Base-by-base conservation (phyloP, 768 basidiomycete genomes). In the Royoungia palumana region DNA sequence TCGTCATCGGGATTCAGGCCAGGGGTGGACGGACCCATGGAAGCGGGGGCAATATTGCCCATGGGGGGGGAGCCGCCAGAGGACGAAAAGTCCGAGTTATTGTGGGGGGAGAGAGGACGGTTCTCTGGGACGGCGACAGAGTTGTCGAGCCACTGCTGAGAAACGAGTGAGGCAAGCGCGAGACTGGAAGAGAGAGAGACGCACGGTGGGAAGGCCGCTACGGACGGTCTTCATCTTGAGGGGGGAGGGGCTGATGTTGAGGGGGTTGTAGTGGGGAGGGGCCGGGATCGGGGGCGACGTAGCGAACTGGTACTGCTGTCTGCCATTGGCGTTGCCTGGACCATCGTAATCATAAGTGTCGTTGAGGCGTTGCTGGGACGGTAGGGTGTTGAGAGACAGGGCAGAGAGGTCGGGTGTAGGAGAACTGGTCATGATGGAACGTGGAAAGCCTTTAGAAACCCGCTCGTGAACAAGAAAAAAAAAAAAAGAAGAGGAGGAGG, bases 1-100 rank as follows among this genome's bases (percentile, higher is more conserved):
- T 96, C 94, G 70, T 96, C 93, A 59, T 92, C 89, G 36, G 67
- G 60, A 50, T 71, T 78, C 63, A 71, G 75, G 50, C 69, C 71
- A 41, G 82, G 77, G 12, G 81, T 77, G 27, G 73, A 69, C 20
- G 81, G 73, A 35, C 70, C 71, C 17, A 78, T 66, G 50, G 78
- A 66, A 49, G 76, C 67, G 35, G 79, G 68, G 53, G 64, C 70
- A 51, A 73, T 64, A 46, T 68, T 69, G 22, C 68, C 63, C 63
- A 72, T 62, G 55, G 89, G 87, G 38, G 89, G 88, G 30, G 90
- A 90, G 53, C 87, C 87, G 65, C 87, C 87, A 59, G 85, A 80
- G 62, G 89, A 91, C 45, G 90, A 92, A 69, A 93, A 83, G 71
- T 93, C 89, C 13, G 89, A 90, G 64, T 85, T 90, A 66, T 89